phyloP scores from a whole-genome alignment of 2,329 filamentous ascomycete species.

The Pestalotiopsis sp. region DNA sequence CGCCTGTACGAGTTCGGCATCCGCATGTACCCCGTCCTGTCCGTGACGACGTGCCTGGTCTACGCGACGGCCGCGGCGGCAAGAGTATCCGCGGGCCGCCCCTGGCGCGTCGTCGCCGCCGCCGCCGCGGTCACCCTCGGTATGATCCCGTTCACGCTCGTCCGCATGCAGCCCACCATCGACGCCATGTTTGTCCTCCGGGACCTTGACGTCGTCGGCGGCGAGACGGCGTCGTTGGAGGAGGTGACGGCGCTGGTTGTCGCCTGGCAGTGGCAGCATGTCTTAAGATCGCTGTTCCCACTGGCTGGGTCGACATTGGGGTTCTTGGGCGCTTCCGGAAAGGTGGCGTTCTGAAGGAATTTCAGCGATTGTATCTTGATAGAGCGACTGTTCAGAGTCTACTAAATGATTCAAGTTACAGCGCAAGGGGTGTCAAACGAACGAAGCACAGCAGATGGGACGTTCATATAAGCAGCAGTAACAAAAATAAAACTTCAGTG shows the following conservation, averaged over 20 bases:
- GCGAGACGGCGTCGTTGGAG: slow-evolving; percentile 10
- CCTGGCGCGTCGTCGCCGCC: slow-evolving; percentile 18
- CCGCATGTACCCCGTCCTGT: slow-evolving; percentile 27
- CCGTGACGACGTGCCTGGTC: slow-evolving; percentile 16
- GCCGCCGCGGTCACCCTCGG: slow-evolving; percentile 29
- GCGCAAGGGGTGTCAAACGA: no score
- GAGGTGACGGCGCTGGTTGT: slow-evolving; percentile 21
- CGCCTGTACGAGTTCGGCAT: slow-evolving; percentile 36
- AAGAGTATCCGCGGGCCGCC: slow-evolving; percentile 20
- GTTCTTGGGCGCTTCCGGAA: background rate
- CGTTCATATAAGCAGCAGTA: no score
- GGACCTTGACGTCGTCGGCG: slow-evolving; percentile 15
- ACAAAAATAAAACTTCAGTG: no score
- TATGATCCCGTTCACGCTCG: slow-evolving; percentile 40
- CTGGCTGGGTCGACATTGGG: slow-evolving; percentile 20
- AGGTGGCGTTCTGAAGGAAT: background rate
- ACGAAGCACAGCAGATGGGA: no score
- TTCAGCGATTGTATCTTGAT: background rate
- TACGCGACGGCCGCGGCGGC: background rate
- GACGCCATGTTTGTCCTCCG: slow-evolving; percentile 25
- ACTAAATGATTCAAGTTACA: no score
- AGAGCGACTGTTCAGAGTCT: background rate
- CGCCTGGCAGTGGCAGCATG: slow-evolving; percentile 30
- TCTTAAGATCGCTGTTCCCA: slow-evolving; percentile 23
- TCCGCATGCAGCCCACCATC: slow-evolving; percentile 36